Percentiles rank a stretch among this genome's conserved stretches.
These are phyloP conservation scores for Salicornia ramosissima DNA, from an alignment of 148 eudicot genomes.

Conservation along the genomic window DNA sequence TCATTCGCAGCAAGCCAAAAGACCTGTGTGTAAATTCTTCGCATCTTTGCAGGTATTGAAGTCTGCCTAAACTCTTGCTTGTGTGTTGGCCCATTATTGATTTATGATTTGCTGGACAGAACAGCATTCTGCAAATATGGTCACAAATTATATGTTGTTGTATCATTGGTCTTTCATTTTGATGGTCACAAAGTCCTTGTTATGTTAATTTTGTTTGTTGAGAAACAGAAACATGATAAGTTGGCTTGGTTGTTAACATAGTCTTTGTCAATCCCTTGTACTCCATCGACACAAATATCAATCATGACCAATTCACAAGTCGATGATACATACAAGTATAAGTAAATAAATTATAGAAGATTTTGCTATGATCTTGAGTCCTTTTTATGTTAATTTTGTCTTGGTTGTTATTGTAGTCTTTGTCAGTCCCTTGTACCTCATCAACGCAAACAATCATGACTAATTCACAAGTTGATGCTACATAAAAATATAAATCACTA, in stretches of 20 bases:
- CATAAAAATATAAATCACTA: too few species aligned
- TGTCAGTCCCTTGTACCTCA: too few species aligned
- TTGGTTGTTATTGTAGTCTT: too few species aligned
- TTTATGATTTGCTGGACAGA: neutral
- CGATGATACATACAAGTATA: neutral
- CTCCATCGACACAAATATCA: neutral
- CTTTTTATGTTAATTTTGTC: too few species aligned
- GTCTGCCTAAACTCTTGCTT: constrained; percentile 11
- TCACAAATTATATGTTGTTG: neutral
- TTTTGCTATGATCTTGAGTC: too few species aligned
- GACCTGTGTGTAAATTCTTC: constrained; percentile 69
- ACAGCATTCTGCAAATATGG: neutral
- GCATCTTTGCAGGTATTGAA: constrained; percentile 64
- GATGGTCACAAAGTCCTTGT: neutral
- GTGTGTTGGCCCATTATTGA: neutral
- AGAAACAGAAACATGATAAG: neutral
- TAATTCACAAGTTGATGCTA: too few species aligned
- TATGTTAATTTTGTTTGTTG: neutral
- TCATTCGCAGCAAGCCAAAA: constrained; percentile 64
- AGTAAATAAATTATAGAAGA: neutral
- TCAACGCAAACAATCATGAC: too few species aligned
- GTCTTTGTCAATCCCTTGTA: neutral
- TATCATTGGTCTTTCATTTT: neutral
- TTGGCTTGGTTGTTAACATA: neutral
- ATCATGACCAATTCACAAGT: neutral